Evolutionary conservation across 352 stramenopile genomes (phyloP), one percentile per base, ranked within the genome.

Genomic region (Phytophthora rubi): DNA sequence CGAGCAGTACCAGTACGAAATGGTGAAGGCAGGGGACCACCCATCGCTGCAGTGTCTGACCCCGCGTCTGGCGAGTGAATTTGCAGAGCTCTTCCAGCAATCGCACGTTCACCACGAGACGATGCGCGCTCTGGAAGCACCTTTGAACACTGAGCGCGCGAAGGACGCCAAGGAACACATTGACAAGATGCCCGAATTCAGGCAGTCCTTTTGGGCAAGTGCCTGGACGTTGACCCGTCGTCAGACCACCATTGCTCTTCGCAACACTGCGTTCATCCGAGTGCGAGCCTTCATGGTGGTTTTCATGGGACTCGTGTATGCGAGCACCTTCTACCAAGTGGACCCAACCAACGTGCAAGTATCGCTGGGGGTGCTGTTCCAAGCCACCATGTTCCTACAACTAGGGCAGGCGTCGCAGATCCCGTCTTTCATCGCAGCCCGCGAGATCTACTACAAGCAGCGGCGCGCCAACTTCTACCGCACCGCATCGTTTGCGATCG

Each of bases 381-480:
- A 88, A 48, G 75, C 59, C 30, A 70, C 88, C 26, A 83, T 96
- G 57, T 93, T 89, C 56, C 67, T 88, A 12, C 68, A 71, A 13
- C 35, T 95, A 37, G 76, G 82, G 23, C 74, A 80, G 18, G 88
- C 89, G 56, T 59, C 82, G 2, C 76, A 86, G 51, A 73, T 93
- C 21, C 83, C 87, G 21, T 74, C 75, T 9, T 81, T 94, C 57
- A 88, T 93, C 59, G 73, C 84, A 6, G 68, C 61, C 2, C 75
- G 68, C 15, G 70, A 60, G 15, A 63, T 83, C n/a, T 94, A 84
- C 75, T 91, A 92, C 76, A 92, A 90, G 61, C 86, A 94, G 44
- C 63, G 70, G 5, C 77, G 83, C 45, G 68, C 73, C 8, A 91
- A 92, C 53, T 91, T 92, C 55, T 90, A 84, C 54, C 77, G 75